Evolutionary conservation across 2,329 filamentous ascomycete genomes (phyloP), one percentile per base, ranked within the genome.

Genomic region (Colletotrichum musae): DNA sequence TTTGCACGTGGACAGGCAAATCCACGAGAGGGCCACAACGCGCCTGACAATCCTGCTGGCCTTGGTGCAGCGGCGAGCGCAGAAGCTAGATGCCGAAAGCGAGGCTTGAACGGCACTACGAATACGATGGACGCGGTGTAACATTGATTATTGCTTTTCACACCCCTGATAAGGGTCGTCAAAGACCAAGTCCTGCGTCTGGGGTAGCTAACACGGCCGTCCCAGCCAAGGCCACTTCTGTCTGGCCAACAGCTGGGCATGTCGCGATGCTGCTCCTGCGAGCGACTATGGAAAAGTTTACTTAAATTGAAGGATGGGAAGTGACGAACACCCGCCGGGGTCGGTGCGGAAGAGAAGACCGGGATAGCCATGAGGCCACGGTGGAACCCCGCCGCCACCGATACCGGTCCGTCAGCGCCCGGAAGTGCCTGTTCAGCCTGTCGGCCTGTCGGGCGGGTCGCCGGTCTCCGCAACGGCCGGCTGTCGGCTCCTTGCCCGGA

Each of bases 301-400:
- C n/a, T 28, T 12, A 57, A 53, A 48, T 53, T 53, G 47, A 13
- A 58, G 52, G 45, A 47, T 39, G 15, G 15, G 15, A 54, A 18
- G 51, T 57, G 59, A 64, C 41, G 66, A 69, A 69, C 66, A 54
- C 53, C 61, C 26, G 56, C 48, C 45, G 39, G 54, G 61, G 50
- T 56, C 51, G 28, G 32, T 24, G 48, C 54, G 32, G 39, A 56
- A 69, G 28, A 21, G 6, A 16, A 32, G 16, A 47, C 45, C 13
- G 47, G 66, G 66, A 41, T 51, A 12, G 32, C 24, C 28, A 21
- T 59, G 26, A 48, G 63, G 24, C 21, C 21, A 15, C 4, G 5
- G 18, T 15, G n/a, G 39, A 39, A 43, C 26, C 32, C 26, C 50
- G 41, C 13, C 41, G 47, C 48, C 53, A 50, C 60, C 32, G 65